Percentiles rank a stretch among this genome's conserved stretches.
phyloP scores from a whole-genome alignment of 78 protist species.

The Dictyostelium citrinum region DNA sequence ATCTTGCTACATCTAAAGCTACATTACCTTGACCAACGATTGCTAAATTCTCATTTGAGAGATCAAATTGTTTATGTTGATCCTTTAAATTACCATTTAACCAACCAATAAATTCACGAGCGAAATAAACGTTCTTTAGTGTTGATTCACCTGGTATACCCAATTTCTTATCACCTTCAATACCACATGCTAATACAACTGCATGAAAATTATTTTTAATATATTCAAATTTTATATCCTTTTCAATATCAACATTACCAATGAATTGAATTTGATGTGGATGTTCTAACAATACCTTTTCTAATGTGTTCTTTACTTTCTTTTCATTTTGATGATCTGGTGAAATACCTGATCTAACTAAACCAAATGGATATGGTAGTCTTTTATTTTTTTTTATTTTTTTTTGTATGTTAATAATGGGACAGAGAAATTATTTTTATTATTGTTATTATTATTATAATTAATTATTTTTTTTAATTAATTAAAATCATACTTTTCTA shows the following conservation, averaged over 20 bases:
- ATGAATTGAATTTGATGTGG: conserved; percentile 38
- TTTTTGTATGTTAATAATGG: too few relatives aligned
- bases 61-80: conserved; percentile 33
- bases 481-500: conserved; percentile 39
- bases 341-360: conserved; percentile 70
- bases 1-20: conserved; percentile 75
- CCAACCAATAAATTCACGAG: conserved; percentile 74
- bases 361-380: conserved; percentile 75
- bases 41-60: conserved; percentile 36
- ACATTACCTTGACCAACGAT: conserved; percentile 83
- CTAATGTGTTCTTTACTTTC: conserved; percentile 71
- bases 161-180: conserved; percentile 69
- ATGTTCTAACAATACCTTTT: conserved; percentile 45
- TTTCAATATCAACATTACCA: conserved; percentile 65
- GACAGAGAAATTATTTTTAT: too few relatives aligned
- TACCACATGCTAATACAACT: conserved; percentile 74
- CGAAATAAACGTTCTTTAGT: conserved; percentile 20
- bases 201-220: conserved; percentile 61
- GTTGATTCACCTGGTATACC: conserved; percentile 58
- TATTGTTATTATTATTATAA: too few relatives aligned
- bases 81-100: conserved; percentile 61
- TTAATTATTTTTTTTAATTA: background rate
- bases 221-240: conserved; percentile 52
- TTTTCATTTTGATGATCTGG: conserved; percentile 80
- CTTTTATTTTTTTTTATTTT: too few relatives aligned